Percentiles rank a stretch among this genome's conserved stretches.
These are phyloP conservation scores for Trichoderma simmonsii DNA, from an alignment of 2,329 filamentous ascomycete genomes.

Conservation along the genomic window DNA sequence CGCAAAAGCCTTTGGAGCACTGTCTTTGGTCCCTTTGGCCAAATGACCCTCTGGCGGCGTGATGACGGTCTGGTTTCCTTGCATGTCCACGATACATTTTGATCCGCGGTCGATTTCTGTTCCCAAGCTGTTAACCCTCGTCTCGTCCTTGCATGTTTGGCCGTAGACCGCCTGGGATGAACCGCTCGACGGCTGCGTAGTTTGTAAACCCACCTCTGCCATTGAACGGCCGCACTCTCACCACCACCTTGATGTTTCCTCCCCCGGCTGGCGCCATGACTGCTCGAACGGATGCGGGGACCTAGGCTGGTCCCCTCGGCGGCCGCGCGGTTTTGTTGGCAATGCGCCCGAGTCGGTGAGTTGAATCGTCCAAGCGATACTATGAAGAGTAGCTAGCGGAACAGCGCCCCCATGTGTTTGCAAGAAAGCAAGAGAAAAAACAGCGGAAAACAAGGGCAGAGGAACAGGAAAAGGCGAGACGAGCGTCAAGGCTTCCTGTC, in stretches of 20 bases:
- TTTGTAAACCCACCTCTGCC: constrained; percentile 65
- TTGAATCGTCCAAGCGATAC: constrained; percentile 1
- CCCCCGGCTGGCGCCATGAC: constrained; percentile 59
- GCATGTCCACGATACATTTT: constrained; percentile 98
- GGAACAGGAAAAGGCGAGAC: not conserved
- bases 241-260: constrained; percentile 99
- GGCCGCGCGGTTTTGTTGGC: constrained; percentile 24
- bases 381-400: not conserved
- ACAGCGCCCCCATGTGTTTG: not conserved
- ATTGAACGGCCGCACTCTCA: constrained; percentile 94
- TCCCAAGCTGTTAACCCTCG: constrained; percentile 22
- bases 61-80: constrained; percentile 85
- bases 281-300: constrained; percentile 33
- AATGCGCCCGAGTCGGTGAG: constrained; percentile 28
- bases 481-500: constrained; percentile 18
- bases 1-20: constrained; percentile 79
- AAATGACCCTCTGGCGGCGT: constrained; percentile 63
- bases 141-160: not conserved
- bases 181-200: not conserved
- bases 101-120: constrained; percentile 84
- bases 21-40: constrained; percentile 66
- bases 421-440: not conserved
- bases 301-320: constrained; percentile 35
- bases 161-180: not conserved
- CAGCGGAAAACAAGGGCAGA: not conserved